Percentiles rank a stretch among this genome's conserved stretches.
Conservation (phyloP, 257 asterid genomes). For the Coffea eugenioides region DNA sequence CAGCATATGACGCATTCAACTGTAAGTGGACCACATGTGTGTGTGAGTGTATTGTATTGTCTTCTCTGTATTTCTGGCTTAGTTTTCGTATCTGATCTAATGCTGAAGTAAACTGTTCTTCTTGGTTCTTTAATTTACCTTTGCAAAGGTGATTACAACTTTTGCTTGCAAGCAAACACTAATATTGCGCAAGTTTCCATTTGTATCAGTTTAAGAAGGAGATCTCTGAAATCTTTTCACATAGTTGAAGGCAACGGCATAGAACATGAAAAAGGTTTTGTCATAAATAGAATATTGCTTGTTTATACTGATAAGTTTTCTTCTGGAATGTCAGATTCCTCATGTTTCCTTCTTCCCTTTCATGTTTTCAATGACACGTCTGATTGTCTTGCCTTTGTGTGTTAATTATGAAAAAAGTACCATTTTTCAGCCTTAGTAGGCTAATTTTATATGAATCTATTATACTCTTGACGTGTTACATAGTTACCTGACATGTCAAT, state of each 20-base stretch:
- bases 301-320: not conserved
- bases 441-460: not conserved
- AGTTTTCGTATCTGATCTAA: not conserved
- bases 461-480: not conserved
- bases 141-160: not conserved
- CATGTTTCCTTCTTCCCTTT: not conserved
- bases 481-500: conserved; percentile 10
- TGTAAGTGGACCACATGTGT: conserved; percentile 41
- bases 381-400: not conserved
- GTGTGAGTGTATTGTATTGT: not conserved
- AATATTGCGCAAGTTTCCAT: not conserved
- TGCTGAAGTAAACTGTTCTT: not conserved
- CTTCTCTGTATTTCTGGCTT: not conserved
- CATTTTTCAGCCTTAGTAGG: not conserved
- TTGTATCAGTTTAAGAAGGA: not conserved
- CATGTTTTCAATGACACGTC: not conserved
- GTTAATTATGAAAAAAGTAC: not conserved
- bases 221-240: not conserved
- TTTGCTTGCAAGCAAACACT: not conserved
- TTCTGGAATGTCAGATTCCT: not conserved
- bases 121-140: not conserved
- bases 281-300: not conserved
- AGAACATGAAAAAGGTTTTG: not conserved
- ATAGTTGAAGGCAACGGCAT: not conserved
- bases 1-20: conserved; percentile 76